Evolutionary conservation across 306 rosid species (phyloP).

Genomic region (Gleditsia sinensis): DNA sequence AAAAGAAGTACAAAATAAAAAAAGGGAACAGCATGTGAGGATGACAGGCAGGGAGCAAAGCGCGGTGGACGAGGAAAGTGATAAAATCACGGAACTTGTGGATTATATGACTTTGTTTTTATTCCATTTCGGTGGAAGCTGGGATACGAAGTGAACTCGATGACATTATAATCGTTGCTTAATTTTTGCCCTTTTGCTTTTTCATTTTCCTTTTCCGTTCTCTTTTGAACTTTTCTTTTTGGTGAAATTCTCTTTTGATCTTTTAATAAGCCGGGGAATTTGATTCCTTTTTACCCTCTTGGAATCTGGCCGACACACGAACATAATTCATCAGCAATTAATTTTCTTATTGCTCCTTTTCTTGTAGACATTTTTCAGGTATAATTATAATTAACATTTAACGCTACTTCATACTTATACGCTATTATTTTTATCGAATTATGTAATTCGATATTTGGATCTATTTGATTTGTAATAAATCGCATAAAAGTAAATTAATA

Average conservation of each 20-base stretch:
- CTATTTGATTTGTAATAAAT: no score
- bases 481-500: no score
- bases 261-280: background rate
- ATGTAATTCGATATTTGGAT: no score
- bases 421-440: no score
- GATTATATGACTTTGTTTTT: no score
- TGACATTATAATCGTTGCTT: no score
- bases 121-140: no score
- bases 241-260: background rate
- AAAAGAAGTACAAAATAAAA: background rate
- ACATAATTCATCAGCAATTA: background rate
- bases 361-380: background rate
- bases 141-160: no score
- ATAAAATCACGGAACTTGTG: no score
- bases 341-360: background rate
- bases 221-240: background rate
- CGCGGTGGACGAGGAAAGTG: background rate
- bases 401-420: no score
- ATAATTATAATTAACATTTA: no score
- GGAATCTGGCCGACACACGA: background rate
- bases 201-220: background rate
- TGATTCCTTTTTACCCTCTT: background rate
- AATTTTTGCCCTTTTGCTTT: background rate
- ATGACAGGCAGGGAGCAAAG: background rate
- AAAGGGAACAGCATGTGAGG: background rate